Conservation (phyloP, 768 basidiomycete species). For the Leccinum subtestaceum region DNA sequence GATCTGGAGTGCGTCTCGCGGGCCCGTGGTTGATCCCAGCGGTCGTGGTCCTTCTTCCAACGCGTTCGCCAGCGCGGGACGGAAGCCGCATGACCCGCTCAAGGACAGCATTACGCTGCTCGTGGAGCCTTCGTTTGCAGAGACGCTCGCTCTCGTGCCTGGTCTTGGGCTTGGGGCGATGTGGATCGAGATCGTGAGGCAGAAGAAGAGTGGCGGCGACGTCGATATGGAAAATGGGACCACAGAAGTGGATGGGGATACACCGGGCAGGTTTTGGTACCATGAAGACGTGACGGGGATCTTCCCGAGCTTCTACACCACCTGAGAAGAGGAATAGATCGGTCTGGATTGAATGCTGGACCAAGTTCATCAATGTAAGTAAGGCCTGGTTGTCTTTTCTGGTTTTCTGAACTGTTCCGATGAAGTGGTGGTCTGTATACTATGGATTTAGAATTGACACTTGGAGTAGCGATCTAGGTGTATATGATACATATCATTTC, state of each 20-base stretch:
- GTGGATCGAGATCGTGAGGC: slow-evolving; percentile 65
- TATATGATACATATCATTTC: background rate
- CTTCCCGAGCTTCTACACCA: slow-evolving; percentile 52
- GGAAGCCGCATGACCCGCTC: slow-evolving; percentile 46
- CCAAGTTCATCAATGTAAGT: background rate
- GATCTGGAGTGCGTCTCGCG: slow-evolving; percentile 37
- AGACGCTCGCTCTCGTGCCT: slow-evolving; percentile 36
- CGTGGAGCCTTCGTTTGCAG: slow-evolving; percentile 43
- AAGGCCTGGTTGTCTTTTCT: background rate
- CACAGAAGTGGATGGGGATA: slow-evolving; percentile 4
- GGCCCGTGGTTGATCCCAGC: slow-evolving; percentile 31
- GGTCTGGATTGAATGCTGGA: background rate
- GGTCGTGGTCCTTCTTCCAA: slow-evolving; percentile 6
- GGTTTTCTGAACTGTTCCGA: background rate
- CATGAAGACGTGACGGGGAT: slow-evolving; percentile 52
- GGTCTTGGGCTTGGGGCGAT: slow-evolving; percentile 64
- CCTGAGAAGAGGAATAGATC: slow-evolving; percentile 9
- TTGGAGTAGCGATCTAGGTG: background rate
- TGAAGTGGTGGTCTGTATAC: background rate
- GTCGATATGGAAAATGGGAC: background rate
- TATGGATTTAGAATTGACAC: background rate
- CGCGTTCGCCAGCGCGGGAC: slow-evolving; percentile 3
- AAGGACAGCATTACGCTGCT: slow-evolving; percentile 61
- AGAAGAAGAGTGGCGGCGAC: slow-evolving; percentile 13
- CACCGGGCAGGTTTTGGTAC: slow-evolving; percentile 48